Evolutionary conservation across 179 eudicot species (phyloP).

Genomic region (Monotropa hypopitys): DNA sequence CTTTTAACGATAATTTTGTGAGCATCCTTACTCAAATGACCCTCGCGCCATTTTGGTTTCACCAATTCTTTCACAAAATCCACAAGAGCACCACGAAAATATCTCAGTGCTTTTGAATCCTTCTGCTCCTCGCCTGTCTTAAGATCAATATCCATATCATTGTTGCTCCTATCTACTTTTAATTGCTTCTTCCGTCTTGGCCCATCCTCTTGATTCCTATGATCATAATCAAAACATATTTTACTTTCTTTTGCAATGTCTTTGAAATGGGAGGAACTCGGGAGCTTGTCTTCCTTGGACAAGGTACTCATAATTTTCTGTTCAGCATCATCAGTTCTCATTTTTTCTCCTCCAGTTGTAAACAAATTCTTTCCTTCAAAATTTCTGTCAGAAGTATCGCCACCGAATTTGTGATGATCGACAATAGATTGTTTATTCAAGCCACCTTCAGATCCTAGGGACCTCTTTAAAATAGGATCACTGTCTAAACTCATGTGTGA

Average conservation of each 20-base stretch:
- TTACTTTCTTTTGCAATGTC: constrained; percentile 25
- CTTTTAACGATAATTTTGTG: constrained; percentile 72
- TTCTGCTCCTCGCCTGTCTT: constrained; percentile 22
- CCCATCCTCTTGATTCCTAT: constrained; percentile 16
- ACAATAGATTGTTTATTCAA: constrained; percentile 21
- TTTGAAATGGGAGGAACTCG: constrained; percentile 26
- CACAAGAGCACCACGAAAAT: constrained; percentile 67
- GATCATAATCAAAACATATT: constrained; percentile 15
- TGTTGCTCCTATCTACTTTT: constrained; percentile 24
- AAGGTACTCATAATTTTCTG: constrained; percentile 20
- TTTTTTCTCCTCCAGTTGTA: constrained; percentile 35
- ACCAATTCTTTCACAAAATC: constrained; percentile 71
- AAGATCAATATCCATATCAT: constrained; percentile 29
- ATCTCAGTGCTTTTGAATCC: constrained; percentile 49
- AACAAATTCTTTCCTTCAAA: constrained; percentile 22
- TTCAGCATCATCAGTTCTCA: constrained; percentile 28
- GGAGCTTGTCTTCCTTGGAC: constrained; percentile 31
- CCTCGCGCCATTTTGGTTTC: constrained; percentile 78
- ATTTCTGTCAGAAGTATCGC: constrained; percentile 19
- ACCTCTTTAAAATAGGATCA: constrained; percentile 11
- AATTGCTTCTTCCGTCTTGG: constrained; percentile 19
- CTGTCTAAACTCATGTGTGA: constrained; percentile 7
- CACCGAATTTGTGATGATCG: constrained; percentile 11
- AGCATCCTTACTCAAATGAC: constrained; percentile 72
- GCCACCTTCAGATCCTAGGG: constrained; percentile 13